phyloP scores from a whole-genome alignment of 352 stramenopile genomes.

The Phytophthora ramorum region DNA sequence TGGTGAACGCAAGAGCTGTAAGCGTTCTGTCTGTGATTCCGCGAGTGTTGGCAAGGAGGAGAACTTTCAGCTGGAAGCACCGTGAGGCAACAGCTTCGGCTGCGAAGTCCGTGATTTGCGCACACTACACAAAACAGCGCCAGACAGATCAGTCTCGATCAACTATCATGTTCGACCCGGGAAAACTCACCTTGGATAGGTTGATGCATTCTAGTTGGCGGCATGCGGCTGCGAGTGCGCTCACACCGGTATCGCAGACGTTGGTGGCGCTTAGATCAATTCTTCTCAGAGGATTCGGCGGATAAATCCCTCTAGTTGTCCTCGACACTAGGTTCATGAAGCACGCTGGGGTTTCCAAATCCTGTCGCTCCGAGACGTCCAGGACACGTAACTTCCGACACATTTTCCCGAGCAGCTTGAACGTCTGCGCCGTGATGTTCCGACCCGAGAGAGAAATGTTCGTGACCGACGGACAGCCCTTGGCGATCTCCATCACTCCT shows the following conservation, averaged over 20 bases:
- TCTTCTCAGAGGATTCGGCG: conserved; percentile 10
- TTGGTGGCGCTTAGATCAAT: conserved; percentile 64
- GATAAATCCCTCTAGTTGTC: conserved; percentile 16
- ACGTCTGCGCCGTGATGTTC: conserved; percentile 54
- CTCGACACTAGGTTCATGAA: conserved; percentile 38
- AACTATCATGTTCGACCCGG: not conserved
- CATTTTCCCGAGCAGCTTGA: conserved; percentile 62
- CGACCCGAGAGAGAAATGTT: conserved; percentile 63
- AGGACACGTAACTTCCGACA: conserved; percentile 48
- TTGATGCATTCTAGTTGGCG: conserved; percentile 54
- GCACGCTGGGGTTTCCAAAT: conserved; percentile 57
- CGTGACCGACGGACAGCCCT: conserved; percentile 46
- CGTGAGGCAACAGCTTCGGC: conserved; percentile 57
- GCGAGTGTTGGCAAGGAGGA: conserved; percentile 49
- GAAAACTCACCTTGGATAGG: conserved; percentile 57
- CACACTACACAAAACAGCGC: conserved; percentile 37
- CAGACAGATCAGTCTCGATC: not conserved
- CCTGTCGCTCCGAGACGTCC: conserved; percentile 54
- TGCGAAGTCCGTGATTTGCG: conserved; percentile 53
- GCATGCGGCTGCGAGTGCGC: conserved; percentile 55
- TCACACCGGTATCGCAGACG: conserved; percentile 69
- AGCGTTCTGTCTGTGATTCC: conserved; percentile 61
- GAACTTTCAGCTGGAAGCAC: conserved; percentile 44
- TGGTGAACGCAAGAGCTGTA: conserved; percentile 46
- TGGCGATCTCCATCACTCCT: conserved; percentile 55